Evolutionary conservation across 1,284 basidiomycete species (phyloP), one percentile per base, ranked within the genome.

Genomic region (Ustilago hordei): DNA sequence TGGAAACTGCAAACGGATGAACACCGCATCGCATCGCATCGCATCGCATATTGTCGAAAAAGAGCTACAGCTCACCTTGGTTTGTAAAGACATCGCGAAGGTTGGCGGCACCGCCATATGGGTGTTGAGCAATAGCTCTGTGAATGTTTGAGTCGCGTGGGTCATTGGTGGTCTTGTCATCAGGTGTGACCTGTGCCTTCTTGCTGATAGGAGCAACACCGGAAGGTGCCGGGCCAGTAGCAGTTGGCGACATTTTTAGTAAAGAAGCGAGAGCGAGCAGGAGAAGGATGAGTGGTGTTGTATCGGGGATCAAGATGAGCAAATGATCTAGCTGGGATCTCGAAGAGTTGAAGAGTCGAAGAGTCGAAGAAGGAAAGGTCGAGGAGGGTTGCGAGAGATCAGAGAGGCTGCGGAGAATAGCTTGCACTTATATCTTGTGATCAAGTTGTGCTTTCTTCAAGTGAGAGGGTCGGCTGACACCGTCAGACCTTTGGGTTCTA

Each of bases 11-110:
- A n/a, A 34, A 43, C 31, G 48, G 39, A 41, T 3, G 13, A n/a
- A 8, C 45, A 19, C 1, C 12, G 53, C 8, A 38, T 36, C 15
- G 35, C 11, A 43, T 15, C 31, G n/a, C 12, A 55, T 23, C n/a
- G 45, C 45, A 48, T 31, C 47, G 28, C 11, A 17, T 23, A 8
- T 4, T 8, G 19, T 23, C n/a, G 11, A 8, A 9, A 2, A 17
- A 43, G 39, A 38, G 36, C 23, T 38, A 38, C 8, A 9, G 81
- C 81, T 67, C 59, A 84, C 82, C 81, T 67, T 83, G 79, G 63
- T 84, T 84, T 23, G 81, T 80, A 63, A 80, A 83, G 54, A 75
- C 55, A 62, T 84, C 82, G 35, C 82, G 80, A 45, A 84, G 75
- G 60, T 71, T 72, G 36, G 78, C 82, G 59, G 78, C 70, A 43